Evolutionary conservation across 2,329 filamentous ascomycete genomes (phyloP).

Genomic region (Nemania sp.): DNA sequence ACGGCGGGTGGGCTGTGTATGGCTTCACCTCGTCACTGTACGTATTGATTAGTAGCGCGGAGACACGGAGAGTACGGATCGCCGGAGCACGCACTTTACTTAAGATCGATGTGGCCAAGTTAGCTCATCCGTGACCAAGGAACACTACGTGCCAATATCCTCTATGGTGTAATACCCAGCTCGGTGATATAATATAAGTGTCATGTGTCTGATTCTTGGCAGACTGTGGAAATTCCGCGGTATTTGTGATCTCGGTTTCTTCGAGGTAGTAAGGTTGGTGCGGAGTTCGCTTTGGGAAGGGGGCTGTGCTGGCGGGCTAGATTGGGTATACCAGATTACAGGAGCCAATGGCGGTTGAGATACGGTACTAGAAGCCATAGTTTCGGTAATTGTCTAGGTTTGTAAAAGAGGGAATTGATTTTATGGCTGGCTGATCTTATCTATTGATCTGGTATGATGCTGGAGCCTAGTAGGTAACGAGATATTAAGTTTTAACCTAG

Average conservation of each 20-base stretch:
- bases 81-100: background rate
- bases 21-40: background rate
- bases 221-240: background rate
- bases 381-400: background rate
- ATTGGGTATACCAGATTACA: constrained; percentile 8
- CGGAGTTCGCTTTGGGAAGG: background rate
- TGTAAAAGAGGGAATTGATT: background rate
- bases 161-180: background rate
- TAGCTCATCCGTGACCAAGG: background rate
- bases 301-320: constrained; percentile 23
- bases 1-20: background rate
- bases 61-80: background rate
- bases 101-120: background rate
- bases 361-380: background rate
- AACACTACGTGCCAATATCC: background rate
- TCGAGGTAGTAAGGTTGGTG: background rate
- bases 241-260: background rate
- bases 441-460: background rate
- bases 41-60: background rate
- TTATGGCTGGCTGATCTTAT: background rate
- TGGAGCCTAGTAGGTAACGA: background rate
- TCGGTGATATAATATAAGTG: background rate
- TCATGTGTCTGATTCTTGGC: background rate
- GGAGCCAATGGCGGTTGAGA: background rate
- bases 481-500: background rate